These are phyloP conservation scores for Vaccinium corymbosum DNA, from an alignment of 148 eudicot species.

Conservation along the genomic window DNA sequence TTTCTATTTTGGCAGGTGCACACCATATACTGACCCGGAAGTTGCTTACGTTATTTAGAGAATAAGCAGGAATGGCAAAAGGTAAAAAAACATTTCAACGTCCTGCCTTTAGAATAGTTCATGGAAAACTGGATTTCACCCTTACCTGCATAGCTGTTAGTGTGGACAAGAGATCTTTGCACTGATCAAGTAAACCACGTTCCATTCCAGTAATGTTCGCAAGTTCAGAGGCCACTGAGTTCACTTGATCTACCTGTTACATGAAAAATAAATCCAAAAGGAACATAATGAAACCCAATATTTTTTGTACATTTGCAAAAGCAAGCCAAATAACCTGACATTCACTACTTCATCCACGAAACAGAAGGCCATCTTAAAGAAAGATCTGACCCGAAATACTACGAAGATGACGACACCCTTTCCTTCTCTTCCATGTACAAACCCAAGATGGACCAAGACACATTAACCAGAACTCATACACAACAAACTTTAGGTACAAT, in stretches of 20 bases:
- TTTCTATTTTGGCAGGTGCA: background rate
- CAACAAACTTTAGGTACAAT: background rate
- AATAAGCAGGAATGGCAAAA: background rate
- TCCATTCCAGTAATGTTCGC: conserved; percentile 40
- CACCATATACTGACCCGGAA: background rate
- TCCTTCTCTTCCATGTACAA: background rate
- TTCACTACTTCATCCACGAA: background rate
- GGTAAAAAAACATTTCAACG: background rate
- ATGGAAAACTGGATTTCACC: background rate
- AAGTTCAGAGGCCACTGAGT: conserved; percentile 46
- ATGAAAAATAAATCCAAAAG: background rate
- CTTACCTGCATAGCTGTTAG: conserved; percentile 64
- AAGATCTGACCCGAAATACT: too few species aligned
- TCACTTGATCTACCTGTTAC: conserved; percentile 59
- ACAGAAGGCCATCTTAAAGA: background rate
- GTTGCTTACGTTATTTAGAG: background rate
- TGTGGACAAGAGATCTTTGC: conserved; percentile 52
- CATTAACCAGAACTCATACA: background rate
- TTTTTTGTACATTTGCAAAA: background rate
- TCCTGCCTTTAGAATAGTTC: background rate
- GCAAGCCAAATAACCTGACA: background rate
- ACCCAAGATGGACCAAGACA: background rate
- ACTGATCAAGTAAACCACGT: conserved; percentile 40
- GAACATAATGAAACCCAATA: background rate
- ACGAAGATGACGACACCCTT: background rate